A percentile compares a stretch with the other conserved stretches of the same genome.
Evolutionary conservation across 106 monocot species (phyloP).

Genomic region (Dendrobium huoshanense): DNA sequence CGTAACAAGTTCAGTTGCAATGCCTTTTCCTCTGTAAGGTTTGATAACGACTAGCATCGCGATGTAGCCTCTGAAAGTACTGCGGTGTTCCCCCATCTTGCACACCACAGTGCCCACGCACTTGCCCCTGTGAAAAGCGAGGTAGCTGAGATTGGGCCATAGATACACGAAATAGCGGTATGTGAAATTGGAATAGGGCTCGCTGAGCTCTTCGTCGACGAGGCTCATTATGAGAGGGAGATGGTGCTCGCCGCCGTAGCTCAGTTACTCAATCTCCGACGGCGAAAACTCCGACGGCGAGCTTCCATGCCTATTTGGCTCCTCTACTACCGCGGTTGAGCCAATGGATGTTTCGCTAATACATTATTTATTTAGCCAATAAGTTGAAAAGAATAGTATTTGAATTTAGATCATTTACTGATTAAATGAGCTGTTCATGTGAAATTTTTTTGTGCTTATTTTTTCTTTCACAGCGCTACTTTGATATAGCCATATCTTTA

Average conservation of each 20-base stretch:
- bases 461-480: too few relatives aligned
- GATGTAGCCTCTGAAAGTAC: conserved; percentile 73
- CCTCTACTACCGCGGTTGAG: neutral
- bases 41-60: conserved; percentile 98
- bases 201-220: conserved; percentile 95
- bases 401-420: too few relatives aligned
- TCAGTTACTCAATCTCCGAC: conserved; percentile 73
- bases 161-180: conserved; percentile 99
- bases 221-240: conserved; percentile 90
- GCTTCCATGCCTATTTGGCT: conserved; percentile 7
- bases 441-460: too few relatives aligned
- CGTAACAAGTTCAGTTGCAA: conserved; percentile 12
- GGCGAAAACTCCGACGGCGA: neutral
- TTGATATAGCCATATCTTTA: too few relatives aligned
- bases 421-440: too few relatives aligned
- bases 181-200: conserved; percentile 99
- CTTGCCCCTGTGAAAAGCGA: conserved; percentile 80
- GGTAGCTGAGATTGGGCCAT: conserved; percentile 91
- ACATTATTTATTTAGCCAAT: too few relatives aligned
- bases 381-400: too few relatives aligned
- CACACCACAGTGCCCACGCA: conserved; percentile 98
- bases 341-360: too few relatives aligned
- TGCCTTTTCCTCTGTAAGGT: conserved; percentile 84
- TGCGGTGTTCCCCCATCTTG: conserved; percentile 95
- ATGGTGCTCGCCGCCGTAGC: conserved; percentile 97